phyloP scores from a whole-genome alignment of 2,329 filamentous ascomycete genomes.

The Celoporthe dispersa region DNA sequence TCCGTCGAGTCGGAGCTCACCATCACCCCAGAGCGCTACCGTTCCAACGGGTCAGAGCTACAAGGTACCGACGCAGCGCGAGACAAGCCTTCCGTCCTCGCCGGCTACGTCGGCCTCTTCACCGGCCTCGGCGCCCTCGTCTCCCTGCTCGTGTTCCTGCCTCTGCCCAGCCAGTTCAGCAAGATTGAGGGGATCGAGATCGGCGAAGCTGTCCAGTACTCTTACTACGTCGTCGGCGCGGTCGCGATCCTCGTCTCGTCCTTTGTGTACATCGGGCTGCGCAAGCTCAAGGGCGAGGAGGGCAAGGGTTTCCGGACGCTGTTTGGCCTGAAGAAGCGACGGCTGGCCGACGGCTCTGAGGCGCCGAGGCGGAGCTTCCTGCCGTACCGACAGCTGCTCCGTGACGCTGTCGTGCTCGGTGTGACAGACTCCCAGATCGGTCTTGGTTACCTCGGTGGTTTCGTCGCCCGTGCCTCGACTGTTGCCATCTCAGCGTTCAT shows the following conservation, averaged over 20 bases:
- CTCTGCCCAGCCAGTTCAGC: conserved; percentile 79
- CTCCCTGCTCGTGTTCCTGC: conserved; percentile 80
- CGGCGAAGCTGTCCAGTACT: conserved; percentile 75
- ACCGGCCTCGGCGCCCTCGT: conserved; percentile 91
- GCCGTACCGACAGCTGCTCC: conserved; percentile 64
- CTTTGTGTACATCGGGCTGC: conserved; percentile 79
- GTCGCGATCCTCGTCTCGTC: conserved; percentile 74
- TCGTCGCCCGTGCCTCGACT: conserved; percentile 91
- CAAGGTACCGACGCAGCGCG: conserved; percentile 32
- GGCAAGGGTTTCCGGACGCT: conserved; percentile 72
- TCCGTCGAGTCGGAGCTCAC: conserved; percentile 76
- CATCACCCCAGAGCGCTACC: conserved; percentile 70
- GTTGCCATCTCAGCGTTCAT: conserved; percentile 96
- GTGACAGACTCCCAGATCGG: conserved; percentile 78
- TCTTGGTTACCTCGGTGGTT: conserved; percentile 89
- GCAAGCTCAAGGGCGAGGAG: conserved; percentile 71
- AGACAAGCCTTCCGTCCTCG: conserved; percentile 65
- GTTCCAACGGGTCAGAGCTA: conserved; percentile 33
- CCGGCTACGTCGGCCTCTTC: conserved; percentile 89
- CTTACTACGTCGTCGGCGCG: conserved; percentile 83
- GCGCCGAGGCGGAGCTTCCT: conserved; percentile 41
- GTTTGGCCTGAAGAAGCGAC: conserved; percentile 45
- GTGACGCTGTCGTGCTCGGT: conserved; percentile 69
- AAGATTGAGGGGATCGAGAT: conserved; percentile 73
- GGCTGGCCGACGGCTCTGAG: conserved; percentile 29